phyloP scores from a whole-genome alignment of 108 stramenopile species.

The Fistulifera solaris region DNA sequence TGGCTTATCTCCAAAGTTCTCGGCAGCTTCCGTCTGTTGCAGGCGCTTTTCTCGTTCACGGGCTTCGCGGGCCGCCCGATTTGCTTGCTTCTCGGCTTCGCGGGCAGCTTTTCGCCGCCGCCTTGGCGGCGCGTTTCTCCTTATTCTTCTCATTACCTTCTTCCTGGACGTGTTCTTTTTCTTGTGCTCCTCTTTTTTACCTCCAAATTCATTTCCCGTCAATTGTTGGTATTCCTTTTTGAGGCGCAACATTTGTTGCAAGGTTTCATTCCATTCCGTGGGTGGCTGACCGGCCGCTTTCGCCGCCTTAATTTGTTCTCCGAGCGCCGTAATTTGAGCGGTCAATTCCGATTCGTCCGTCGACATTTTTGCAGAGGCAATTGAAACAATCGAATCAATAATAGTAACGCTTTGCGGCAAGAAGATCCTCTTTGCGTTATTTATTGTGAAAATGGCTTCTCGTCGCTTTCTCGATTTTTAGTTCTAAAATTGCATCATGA shows the following conservation, averaged over 20 bases:
- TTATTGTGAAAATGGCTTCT: no score
- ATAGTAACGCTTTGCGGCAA: no score
- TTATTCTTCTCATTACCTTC: conserved; percentile 61
- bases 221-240: conserved; percentile 54
- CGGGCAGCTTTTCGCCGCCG: conserved; percentile 46
- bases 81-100: conserved; percentile 69
- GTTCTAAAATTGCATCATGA: no score
- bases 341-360: conserved; percentile 29
- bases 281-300: conserved; percentile 64
- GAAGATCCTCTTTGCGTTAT: no score
- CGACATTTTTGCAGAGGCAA: no score
- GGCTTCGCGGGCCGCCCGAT: conserved; percentile 70
- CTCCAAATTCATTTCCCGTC: conserved; percentile 59
- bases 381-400: no score
- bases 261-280: conserved; percentile 68
- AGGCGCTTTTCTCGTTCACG: conserved; percentile 79
- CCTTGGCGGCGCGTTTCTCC: conserved; percentile 61
- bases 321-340: conserved; percentile 54
- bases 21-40: conserved; percentile 51
- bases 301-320: conserved; percentile 55
- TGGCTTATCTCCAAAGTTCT: conserved; percentile 86
- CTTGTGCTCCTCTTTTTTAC: conserved; percentile 31
- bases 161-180: conserved; percentile 21
- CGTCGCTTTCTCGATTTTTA: no score
- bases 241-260: conserved; percentile 61